phyloP scores from a whole-genome alignment of 1,139 yeast species.

The Debaryomycetaceae sp. region DNA sequence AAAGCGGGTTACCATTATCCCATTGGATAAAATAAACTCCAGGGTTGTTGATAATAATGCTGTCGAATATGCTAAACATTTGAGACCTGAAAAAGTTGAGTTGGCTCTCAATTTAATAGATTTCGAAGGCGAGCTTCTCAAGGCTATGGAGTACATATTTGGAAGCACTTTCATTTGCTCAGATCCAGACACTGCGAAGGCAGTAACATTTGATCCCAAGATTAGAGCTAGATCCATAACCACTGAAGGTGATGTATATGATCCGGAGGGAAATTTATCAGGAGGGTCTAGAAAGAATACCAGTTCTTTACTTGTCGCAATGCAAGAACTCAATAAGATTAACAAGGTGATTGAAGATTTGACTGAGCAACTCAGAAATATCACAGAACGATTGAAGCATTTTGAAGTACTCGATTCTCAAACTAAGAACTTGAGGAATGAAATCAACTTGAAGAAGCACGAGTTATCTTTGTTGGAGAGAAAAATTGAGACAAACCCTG shows the following conservation, averaged over 20 bases:
- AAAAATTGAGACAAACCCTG: slow-evolving; percentile 59
- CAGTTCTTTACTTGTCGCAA: slow-evolving; percentile 56
- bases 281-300: slow-evolving; percentile 83
- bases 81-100: slow-evolving; percentile 83
- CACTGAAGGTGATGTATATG: slow-evolving; percentile 88
- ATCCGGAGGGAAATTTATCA: slow-evolving; percentile 92
- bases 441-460: slow-evolving; percentile 62
- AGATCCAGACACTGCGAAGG: slow-evolving; percentile 84
- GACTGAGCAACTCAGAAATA: slow-evolving; percentile 34
- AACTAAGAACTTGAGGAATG: slow-evolving; percentile 61
- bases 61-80: slow-evolving; percentile 57
- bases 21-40: slow-evolving; percentile 79
- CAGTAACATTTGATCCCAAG: slow-evolving; percentile 79
- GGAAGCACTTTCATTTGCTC: slow-evolving; percentile 83
- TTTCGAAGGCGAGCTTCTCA: slow-evolving; percentile 63
- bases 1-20: slow-evolving; percentile 87
- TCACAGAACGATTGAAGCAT: slow-evolving; percentile 40
- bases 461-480: slow-evolving; percentile 61
- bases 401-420: slow-evolving; percentile 47
- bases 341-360: slow-evolving; percentile 36
- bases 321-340: slow-evolving; percentile 66
- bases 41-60: slow-evolving; percentile 42
- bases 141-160: slow-evolving; percentile 90
- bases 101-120: slow-evolving; percentile 78
- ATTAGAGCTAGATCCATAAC: slow-evolving; percentile 87